Evolutionary conservation across 805 yeast genomes (phyloP).

Genomic region (Schizosaccharomyces osmophilus): DNA sequence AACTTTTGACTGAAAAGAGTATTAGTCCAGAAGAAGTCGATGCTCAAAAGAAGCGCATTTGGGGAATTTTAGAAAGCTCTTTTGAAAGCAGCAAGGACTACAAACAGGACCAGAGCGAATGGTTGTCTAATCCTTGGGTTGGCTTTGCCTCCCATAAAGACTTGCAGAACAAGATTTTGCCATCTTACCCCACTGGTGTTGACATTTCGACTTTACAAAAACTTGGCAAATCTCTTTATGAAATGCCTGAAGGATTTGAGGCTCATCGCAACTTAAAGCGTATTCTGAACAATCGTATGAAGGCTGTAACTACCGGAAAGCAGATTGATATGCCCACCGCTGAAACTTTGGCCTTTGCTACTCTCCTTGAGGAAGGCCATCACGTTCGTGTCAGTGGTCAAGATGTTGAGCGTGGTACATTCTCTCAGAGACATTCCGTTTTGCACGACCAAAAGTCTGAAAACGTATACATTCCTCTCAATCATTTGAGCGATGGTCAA

Average conservation of each 20-base stretch:
- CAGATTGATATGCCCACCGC: conserved; percentile 98
- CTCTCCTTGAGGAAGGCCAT: conserved; percentile 75
- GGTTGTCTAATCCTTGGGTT: conserved; percentile 98
- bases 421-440: conserved; percentile 97
- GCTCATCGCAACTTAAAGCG: conserved; percentile 91
- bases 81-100: conserved; percentile 73
- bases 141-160: conserved; percentile 94
- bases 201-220: conserved; percentile 43
- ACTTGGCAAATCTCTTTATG: conserved; percentile 54
- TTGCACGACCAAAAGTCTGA: conserved; percentile 87
- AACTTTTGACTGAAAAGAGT: conserved; percentile 64
- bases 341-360: conserved; percentile 94
- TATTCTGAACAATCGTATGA: conserved; percentile 67
- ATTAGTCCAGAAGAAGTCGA: conserved; percentile 75
- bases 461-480: conserved; percentile 60
- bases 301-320: conserved; percentile 67
- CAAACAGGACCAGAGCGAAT: conserved; percentile 76
- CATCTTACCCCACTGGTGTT: conserved; percentile 88
- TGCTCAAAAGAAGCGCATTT: conserved; percentile 95
- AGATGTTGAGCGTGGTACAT: conserved; percentile 99
- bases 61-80: conserved; percentile 80
- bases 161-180: conserved; percentile 81
- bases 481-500: conserved; percentile 53
- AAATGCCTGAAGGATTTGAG: conserved; percentile 69
- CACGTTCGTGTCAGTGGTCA: conserved; percentile 96